Conservation (phyloP, 352 stramenopile genomes). For the Phytopythium delawarense region DNA sequence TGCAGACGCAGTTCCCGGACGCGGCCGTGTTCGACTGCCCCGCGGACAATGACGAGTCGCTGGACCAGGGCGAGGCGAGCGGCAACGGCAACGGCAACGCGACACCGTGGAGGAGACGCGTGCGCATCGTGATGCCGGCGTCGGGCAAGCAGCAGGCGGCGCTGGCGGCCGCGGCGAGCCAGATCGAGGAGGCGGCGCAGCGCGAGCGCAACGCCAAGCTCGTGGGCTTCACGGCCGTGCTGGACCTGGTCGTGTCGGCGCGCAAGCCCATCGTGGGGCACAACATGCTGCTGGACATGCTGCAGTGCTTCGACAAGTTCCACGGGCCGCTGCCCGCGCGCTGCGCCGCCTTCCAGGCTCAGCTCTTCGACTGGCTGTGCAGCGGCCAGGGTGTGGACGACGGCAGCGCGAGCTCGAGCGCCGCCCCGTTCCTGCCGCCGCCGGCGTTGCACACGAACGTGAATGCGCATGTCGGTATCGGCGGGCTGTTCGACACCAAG, state of each 20-base stretch:
- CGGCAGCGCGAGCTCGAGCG: not conserved
- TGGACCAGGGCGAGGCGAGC: not conserved
- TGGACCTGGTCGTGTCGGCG: conserved; percentile 43
- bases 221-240: conserved; percentile 61
- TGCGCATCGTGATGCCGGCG: conserved; percentile 40
- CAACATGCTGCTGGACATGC: conserved; percentile 78
- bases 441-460: not conserved
- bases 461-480: conserved; percentile 4
- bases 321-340: conserved; percentile 44
- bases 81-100: conserved; percentile 10
- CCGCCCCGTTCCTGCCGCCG: too few relatives aligned
- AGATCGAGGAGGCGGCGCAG: conserved; percentile 26
- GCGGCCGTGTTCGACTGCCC: conserved; percentile 54
- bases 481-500: conserved; percentile 71
- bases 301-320: conserved; percentile 82
- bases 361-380: conserved; percentile 51
- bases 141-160: conserved; percentile 20
- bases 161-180: conserved; percentile 26
- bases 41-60: conserved; percentile 43
- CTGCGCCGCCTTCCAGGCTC: conserved; percentile 53
- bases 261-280: conserved; percentile 63
- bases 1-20: conserved; percentile 37
- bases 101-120: conserved; percentile 56
- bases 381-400: not conserved
- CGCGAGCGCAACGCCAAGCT: conserved; percentile 48